These are phyloP conservation scores for Endocalyx cinctus DNA, from an alignment of 2,329 filamentous ascomycete genomes.

Conservation along the genomic window DNA sequence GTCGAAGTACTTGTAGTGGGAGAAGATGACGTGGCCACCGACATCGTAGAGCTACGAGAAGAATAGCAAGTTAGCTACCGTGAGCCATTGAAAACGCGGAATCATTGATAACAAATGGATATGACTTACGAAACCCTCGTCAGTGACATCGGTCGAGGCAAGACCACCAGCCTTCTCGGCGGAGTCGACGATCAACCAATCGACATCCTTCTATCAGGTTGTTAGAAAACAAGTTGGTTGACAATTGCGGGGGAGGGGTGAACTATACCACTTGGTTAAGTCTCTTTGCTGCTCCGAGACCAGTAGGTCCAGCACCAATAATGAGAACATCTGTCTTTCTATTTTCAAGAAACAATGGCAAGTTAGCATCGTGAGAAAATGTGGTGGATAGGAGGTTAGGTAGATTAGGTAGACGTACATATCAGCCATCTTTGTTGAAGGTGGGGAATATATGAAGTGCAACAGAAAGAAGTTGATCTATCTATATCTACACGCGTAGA, in stretches of 20 bases:
- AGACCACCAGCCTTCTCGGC: constrained; percentile 91
- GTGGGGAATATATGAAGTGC: too few relatives aligned
- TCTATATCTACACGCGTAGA: neutral
- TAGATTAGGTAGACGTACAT: too few relatives aligned
- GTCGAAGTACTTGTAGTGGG: constrained; percentile 99
- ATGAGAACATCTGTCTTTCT: constrained; percentile 95
- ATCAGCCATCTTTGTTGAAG: too few relatives aligned
- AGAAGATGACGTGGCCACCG: constrained; percentile 97
- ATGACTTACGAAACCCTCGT: constrained; percentile 88
- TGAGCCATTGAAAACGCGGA: constrained; percentile 8
- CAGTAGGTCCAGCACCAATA: constrained; percentile 96
- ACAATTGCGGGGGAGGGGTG: constrained; percentile 25
- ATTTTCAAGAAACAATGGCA: too few relatives aligned
- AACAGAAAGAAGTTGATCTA: too few relatives aligned
- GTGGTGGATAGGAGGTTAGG: too few relatives aligned
- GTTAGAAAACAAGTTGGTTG: too few relatives aligned
- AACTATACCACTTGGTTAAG: constrained; percentile 85
- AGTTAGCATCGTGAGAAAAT: too few relatives aligned
- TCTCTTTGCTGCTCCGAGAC: constrained; percentile 95
- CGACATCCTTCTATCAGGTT: constrained; percentile 68
- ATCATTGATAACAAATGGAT: constrained; percentile 3
- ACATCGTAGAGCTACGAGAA: constrained; percentile 84
- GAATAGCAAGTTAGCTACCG: constrained; percentile 17
- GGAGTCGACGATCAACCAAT: constrained; percentile 93
- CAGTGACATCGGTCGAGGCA: constrained; percentile 89